phyloP scores from a whole-genome alignment of 1,284 basidiomycete species.

The Ustilago nuda region DNA sequence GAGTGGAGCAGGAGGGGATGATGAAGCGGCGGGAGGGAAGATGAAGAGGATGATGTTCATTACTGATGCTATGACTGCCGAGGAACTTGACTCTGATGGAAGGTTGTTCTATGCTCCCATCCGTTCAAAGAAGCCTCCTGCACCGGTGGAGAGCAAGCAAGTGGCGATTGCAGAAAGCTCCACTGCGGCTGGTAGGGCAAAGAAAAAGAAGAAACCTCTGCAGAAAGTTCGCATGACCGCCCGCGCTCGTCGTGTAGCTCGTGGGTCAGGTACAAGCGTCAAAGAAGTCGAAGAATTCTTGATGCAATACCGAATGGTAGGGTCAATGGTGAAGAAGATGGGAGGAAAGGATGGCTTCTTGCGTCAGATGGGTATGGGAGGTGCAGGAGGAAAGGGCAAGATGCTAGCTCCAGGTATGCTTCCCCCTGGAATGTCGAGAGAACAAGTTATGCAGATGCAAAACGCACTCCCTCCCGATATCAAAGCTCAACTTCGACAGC shows the following conservation, averaged over 20 bases:
- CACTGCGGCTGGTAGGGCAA: conserved; percentile 43
- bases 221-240: conserved; percentile 64
- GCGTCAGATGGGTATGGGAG: conserved; percentile 54
- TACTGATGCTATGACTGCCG: conserved; percentile 94
- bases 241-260: conserved; percentile 80
- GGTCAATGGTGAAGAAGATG: conserved; percentile 82
- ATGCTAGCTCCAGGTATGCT: conserved; percentile 58
- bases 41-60: conserved; percentile 99
- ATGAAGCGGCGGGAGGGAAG: conserved; percentile 84
- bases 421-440: conserved; percentile 64
- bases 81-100: conserved; percentile 96
- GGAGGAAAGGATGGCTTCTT: conserved; percentile 87
- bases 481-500: conserved; percentile 67
- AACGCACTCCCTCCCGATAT: conserved; percentile 66
- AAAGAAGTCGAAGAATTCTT: conserved; percentile 96
- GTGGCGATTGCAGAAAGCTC: conserved; percentile 35
- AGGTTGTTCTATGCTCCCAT: conserved; percentile 60
- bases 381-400: conserved; percentile 46
- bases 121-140: conserved; percentile 36
- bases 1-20: conserved; percentile 73
- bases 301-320: conserved; percentile 71
- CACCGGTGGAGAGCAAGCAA: conserved; percentile 26
- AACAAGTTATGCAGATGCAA: conserved; percentile 67
- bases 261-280: conserved; percentile 94
- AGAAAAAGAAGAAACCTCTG: conserved; percentile 53